Conservation (phyloP, 495 filamentous ascomycete genomes). For the Penicillium ucsense region DNA sequence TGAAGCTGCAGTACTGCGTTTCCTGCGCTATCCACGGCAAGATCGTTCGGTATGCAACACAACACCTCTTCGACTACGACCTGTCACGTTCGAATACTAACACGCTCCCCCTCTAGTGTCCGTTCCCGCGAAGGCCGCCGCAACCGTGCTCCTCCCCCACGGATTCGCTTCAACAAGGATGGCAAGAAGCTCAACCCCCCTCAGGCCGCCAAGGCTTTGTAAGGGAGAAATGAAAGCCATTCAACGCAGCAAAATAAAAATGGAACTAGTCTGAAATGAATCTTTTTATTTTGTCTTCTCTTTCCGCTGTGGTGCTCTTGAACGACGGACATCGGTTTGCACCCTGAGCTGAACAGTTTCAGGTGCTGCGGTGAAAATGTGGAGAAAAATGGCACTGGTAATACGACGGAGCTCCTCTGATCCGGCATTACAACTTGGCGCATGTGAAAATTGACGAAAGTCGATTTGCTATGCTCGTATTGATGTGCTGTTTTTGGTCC, state of each 20-base stretch:
- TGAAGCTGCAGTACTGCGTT: conserved; percentile 99
- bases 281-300: conserved; percentile 26
- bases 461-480: too few relatives aligned
- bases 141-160: conserved; percentile 95
- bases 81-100: conserved; percentile 5
- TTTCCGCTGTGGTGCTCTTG: conserved; percentile 18
- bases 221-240: conserved; percentile 29
- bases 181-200: conserved; percentile 99
- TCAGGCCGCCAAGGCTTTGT: conserved; percentile 61
- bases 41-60: conserved; percentile 88
- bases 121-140: conserved; percentile 93
- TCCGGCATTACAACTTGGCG: neutral
- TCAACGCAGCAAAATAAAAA: conserved; percentile 28
- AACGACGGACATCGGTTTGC: conserved; percentile 8
- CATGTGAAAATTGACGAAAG: too few relatives aligned
- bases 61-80: neutral
- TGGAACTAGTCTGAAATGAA: conserved; percentile 30
- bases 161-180: conserved; percentile 99
- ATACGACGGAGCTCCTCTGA: conserved; percentile 4
- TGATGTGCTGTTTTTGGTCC: too few relatives aligned
- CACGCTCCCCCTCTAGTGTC: conserved; percentile 52
- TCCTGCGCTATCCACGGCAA: conserved; percentile 99
- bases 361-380: conserved; percentile 9
- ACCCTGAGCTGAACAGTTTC: conserved; percentile 3
- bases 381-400: conserved; percentile 6